Conservation (phyloP, 768 basidiomycete species). For the Suillus clintonianus region DNA sequence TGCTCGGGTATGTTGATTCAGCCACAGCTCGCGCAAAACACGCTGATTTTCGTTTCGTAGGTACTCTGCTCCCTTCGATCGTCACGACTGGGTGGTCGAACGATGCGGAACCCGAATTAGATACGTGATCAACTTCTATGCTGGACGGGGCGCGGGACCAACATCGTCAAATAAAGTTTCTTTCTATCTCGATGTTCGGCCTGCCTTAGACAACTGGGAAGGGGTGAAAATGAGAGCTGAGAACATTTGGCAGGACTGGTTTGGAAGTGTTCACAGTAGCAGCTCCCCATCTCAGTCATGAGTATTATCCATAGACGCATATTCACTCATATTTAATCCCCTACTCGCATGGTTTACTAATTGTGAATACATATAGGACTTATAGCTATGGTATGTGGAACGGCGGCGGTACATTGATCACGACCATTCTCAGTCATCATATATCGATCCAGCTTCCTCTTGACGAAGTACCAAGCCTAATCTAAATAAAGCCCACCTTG, state of each 20-base stretch:
- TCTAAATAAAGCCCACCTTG: neutral
- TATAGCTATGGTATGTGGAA: neutral
- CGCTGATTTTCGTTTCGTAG: slow-evolving; percentile 40
- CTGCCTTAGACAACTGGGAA: slow-evolving; percentile 93
- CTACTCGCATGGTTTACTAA: slow-evolving; percentile 6
- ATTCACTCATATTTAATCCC: neutral
- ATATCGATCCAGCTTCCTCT: neutral
- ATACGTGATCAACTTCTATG: slow-evolving; percentile 99
- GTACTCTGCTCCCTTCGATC: slow-evolving; percentile 92
- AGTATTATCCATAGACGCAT: slow-evolving; percentile 7
- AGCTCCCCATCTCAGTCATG: slow-evolving; percentile 16
- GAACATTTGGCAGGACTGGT: slow-evolving; percentile 49
- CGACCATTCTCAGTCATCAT: too few relatives aligned
- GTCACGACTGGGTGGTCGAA: slow-evolving; percentile 97
- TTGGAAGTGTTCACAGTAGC: slow-evolving; percentile 22
- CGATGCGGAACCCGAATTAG: slow-evolving; percentile 87
- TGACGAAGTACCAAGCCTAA: neutral
- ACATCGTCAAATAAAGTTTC: slow-evolving; percentile 56
- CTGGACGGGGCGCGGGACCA: slow-evolving; percentile 59
- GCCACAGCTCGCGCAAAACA: neutral
- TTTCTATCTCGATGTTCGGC: slow-evolving; percentile 93
- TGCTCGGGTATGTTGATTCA: slow-evolving; percentile 74
- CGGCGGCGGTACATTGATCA: neutral
- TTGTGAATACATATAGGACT: slow-evolving; percentile 12
- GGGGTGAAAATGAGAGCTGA: slow-evolving; percentile 81